Base-by-base conservation (phyloP, 352 stramenopile genomes). In the Phytophthora vignae region DNA sequence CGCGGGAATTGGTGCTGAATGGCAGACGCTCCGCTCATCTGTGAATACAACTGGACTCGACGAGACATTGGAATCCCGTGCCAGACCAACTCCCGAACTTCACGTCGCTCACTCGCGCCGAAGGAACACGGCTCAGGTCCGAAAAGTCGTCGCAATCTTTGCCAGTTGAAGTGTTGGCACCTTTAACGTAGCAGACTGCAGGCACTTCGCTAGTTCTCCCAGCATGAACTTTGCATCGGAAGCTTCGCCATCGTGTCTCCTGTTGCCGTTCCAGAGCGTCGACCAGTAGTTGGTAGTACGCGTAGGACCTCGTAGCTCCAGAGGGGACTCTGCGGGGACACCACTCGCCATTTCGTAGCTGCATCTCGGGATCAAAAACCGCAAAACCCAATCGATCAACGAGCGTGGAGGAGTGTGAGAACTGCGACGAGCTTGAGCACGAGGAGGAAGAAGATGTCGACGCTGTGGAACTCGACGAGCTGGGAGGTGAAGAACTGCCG, bases 311-410 rank as follows among this genome's bases (percentile, higher is more conserved):
- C 38, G 56, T 40, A 56, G 55, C 9, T 42, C 49, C 49, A 54
- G 74, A 49, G 6, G 19, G 1, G 12, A 49, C 10, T n/a, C 60
- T 55, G 61, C 25, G 22, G 29, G 7, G 29, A n/a, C 59, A 53
- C 71, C 70, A 75, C 27, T 71, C 58, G 5, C 77, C 73, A 55
- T 71, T 71, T n/a, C 58, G 46, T 31, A 76, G 49, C 25, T 76
- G 61, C 14, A 73, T 53, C 33, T 81, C 60, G 1, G 80, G 77
- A 15, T 84, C 78, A 52, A 80, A 77, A 25, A 93, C 63, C 6
- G 70, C 71, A 38, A 93, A 93, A 1, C 85, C 85, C 52, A 91
- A 77, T 2, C 62, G 44, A 50, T 92, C 85, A 38, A 85, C 74
- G 3, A 77, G 66, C 42, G 66, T 69, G 4, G 21, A 61, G 22